A percentile compares a stretch with the other conserved stretches of the same genome.
These are phyloP conservation scores for Colletotrichum lentis DNA, from an alignment of 2,329 filamentous ascomycete genomes.

Conservation along the genomic window DNA sequence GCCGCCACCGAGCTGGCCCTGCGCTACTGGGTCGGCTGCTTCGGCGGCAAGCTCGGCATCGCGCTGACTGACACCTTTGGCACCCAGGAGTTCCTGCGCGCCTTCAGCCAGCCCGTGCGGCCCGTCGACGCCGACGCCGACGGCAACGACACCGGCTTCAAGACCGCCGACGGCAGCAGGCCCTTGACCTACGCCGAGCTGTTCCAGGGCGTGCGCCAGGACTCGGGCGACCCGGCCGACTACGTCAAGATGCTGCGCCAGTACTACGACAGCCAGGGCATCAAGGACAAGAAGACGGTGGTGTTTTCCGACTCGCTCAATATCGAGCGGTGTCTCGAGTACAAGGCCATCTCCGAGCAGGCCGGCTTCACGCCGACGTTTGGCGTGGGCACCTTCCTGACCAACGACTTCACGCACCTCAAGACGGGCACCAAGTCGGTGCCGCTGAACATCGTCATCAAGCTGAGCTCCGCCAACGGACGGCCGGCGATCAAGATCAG, in stretches of 20 bases:
- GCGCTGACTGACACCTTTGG: slow-evolving; percentile 97
- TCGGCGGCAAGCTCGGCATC: slow-evolving; percentile 84
- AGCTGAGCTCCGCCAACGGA: slow-evolving; percentile 85
- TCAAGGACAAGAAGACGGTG: slow-evolving; percentile 83
- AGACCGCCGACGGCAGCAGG: slow-evolving; percentile 47
- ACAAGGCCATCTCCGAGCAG: slow-evolving; percentile 83
- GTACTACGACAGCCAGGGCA: slow-evolving; percentile 80
- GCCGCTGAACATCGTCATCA: slow-evolving; percentile 97
- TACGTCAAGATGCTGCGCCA: slow-evolving; percentile 81
- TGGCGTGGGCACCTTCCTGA: slow-evolving; percentile 94
- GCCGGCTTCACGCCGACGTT: slow-evolving; percentile 87
- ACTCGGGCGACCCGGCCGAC: slow-evolving; percentile 83
- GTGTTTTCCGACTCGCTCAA: slow-evolving; percentile 97
- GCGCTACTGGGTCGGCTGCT: slow-evolving; percentile 88
- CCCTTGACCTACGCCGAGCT: slow-evolving; percentile 77
- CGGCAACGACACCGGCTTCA: slow-evolving; percentile 49
- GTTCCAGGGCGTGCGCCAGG: slow-evolving; percentile 86
- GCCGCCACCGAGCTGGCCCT: slow-evolving; percentile 85
- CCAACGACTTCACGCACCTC: slow-evolving; percentile 86
- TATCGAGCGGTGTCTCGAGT: slow-evolving; percentile 88
- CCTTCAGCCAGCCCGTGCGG: slow-evolving; percentile 74
- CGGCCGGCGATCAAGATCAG: slow-evolving; percentile 89
- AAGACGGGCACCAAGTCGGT: slow-evolving; percentile 82
- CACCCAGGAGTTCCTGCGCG: slow-evolving; percentile 84
- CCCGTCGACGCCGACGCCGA: slow-evolving; percentile 54